These are phyloP conservation scores for Trypanosoma scelopori DNA, from an alignment of 208 protist genomes.

Conservation along the genomic window DNA sequence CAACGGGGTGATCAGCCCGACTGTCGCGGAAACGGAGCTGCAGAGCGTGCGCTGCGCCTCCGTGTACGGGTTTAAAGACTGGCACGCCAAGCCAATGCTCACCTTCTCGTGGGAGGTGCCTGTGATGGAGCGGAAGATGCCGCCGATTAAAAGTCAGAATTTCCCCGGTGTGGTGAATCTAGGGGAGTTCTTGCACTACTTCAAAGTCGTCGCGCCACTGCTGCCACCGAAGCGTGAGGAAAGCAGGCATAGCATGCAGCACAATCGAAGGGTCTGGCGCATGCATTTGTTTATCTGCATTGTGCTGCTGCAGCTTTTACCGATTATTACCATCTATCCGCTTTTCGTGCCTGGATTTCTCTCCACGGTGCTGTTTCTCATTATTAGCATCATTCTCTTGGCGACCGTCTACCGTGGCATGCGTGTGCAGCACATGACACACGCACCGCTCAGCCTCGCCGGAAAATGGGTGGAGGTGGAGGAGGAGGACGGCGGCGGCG, in stretches of 20 bases:
- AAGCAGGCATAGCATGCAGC: conserved; percentile 25
- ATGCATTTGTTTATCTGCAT: conserved; percentile 41
- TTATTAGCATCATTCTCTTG: conserved; percentile 27
- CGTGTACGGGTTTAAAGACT: conserved; percentile 47
- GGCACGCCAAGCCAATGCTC: conserved; percentile 29
- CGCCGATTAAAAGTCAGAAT: conserved; percentile 48
- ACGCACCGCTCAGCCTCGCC: conserved; percentile 37
- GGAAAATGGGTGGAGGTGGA: conserved; percentile 28
- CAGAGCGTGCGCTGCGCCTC: conserved; percentile 40
- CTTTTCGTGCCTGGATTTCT: conserved; percentile 40
- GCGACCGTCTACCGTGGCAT: conserved; percentile 38
- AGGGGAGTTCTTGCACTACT: conserved; percentile 50
- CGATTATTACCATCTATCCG: conserved; percentile 52
- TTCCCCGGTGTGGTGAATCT: conserved; percentile 42
- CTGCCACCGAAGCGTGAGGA: conserved; percentile 1
- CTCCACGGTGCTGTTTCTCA: conserved; percentile 34
- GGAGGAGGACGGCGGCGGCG: background rate
- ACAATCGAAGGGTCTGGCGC: conserved; percentile 45
- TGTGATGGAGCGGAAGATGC: conserved; percentile 53
- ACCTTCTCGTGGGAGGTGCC: conserved; percentile 65
- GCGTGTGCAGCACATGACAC: conserved; percentile 41
- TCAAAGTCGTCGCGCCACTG: conserved; percentile 40
- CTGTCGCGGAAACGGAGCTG: conserved; percentile 44
- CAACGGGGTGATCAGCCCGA: conserved; percentile 39
- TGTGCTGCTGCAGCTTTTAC: conserved; percentile 29